Conservation (phyloP, 225 moss, liverwort and hornwort genomes). For the Bryoerythrophyllum caledonicum region DNA sequence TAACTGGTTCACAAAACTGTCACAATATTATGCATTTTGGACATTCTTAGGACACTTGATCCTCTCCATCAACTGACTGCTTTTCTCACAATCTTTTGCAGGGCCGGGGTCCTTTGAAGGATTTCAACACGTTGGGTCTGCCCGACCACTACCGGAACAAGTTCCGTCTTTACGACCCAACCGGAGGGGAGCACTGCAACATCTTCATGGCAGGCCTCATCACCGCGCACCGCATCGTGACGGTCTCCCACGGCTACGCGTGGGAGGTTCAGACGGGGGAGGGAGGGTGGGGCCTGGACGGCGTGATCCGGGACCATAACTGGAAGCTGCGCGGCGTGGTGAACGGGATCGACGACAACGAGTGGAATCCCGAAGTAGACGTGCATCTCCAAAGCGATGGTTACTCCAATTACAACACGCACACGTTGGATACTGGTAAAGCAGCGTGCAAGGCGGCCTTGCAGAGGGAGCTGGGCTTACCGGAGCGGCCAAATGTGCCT, state of each 20-base stretch:
- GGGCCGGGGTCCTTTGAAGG: conserved; percentile 74
- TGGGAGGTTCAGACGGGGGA: conserved; percentile 71
- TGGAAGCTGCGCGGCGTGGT: conserved; percentile 86
- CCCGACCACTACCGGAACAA: conserved; percentile 59
- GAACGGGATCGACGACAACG: conserved; percentile 77
- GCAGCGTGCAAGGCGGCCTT: conserved; percentile 72
- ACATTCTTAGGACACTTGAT: too few species aligned
- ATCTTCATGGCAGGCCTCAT: conserved; percentile 81
- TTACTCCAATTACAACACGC: conserved; percentile 49
- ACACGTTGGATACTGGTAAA: conserved; percentile 49
- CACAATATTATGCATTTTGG: background rate
- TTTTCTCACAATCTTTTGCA: conserved; percentile 16
- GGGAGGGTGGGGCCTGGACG: conserved; percentile 80
- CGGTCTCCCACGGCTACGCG: conserved; percentile 81
- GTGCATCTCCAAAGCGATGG: conserved; percentile 61
- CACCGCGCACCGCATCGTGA: conserved; percentile 73
- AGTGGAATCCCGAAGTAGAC: conserved; percentile 74
- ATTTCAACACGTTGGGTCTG: conserved; percentile 57
- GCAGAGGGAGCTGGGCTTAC: conserved; percentile 63
- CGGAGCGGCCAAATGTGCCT: conserved; percentile 63
- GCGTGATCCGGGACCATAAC: conserved; percentile 62
- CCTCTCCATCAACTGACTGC: too few species aligned
- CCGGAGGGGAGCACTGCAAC: conserved; percentile 74
- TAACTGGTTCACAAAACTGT: background rate
- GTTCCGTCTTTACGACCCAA: conserved; percentile 54